Evolutionary conservation across 192 early-diverging fungal genomes (phyloP).

Genomic region (Umbelopsis sp.): DNA sequence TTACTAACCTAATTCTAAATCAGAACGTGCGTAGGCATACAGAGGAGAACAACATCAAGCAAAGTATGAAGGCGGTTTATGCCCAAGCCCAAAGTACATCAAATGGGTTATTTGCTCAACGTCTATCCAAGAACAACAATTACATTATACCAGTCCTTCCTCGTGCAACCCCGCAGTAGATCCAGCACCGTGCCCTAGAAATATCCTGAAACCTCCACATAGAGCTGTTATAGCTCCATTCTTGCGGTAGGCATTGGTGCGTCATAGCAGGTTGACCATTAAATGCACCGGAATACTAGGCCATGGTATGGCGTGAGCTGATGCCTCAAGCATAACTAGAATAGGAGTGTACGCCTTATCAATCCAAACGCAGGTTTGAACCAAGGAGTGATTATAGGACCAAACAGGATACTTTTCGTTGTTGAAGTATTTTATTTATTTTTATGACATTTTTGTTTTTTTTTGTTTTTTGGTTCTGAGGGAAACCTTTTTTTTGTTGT

Average conservation of each 20-base stretch:
- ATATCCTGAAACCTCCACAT: too few relatives aligned
- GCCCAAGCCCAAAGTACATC: not conserved
- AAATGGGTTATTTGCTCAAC: conserved; percentile 16
- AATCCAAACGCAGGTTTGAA: too few relatives aligned
- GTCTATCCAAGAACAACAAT: conserved; percentile 25
- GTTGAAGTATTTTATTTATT: not conserved
- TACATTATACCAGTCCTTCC: conserved; percentile 24
- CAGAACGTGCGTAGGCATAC: conserved; percentile 22
- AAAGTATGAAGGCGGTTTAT: conserved; percentile 16
- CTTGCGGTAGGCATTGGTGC: too few relatives aligned
- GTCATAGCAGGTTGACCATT: too few relatives aligned
- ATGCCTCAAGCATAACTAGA: too few relatives aligned
- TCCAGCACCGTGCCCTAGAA: too few relatives aligned
- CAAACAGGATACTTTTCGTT: too few relatives aligned
- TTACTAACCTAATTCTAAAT: not conserved
- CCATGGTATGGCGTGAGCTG: too few relatives aligned
- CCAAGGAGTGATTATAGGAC: too few relatives aligned
- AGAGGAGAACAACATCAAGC: conserved; percentile 25
- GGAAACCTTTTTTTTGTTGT: too few relatives aligned
- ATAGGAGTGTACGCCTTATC: too few relatives aligned
- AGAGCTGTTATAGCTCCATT: not conserved
- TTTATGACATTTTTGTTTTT: not conserved
- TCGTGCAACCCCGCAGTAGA: not conserved
- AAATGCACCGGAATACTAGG: too few relatives aligned
- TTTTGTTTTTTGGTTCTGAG: not conserved